Conservation (phyloP, 192 early-diverging fungal species). For the Allomyces javanicus region DNA sequence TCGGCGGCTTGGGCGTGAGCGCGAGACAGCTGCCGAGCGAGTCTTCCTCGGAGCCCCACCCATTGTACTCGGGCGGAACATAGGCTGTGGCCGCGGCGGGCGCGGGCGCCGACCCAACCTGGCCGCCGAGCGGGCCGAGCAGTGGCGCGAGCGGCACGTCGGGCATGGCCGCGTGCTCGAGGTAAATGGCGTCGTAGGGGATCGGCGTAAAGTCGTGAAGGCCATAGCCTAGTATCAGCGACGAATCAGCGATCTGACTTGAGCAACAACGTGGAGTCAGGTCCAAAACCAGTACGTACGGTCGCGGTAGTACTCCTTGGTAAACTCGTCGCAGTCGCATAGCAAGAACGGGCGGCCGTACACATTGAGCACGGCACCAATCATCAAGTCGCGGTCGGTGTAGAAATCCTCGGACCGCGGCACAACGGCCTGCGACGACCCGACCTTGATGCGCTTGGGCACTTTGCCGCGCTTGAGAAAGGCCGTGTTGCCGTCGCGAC, state of each 20-base stretch:
- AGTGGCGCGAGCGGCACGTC: not conserved
- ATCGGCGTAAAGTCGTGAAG: not conserved
- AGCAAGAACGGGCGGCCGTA: slow-evolving; percentile 4
- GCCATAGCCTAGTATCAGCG: not conserved
- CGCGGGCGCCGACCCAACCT: too few species aligned
- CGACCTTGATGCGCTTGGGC: not conserved
- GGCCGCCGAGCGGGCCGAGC: not conserved
- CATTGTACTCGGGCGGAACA: not conserved
- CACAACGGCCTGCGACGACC: not conserved
- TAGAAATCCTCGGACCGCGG: slow-evolving; percentile 3
- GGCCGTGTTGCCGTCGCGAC: slow-evolving; percentile 1
- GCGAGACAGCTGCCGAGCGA: not conserved
- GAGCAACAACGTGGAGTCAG: not conserved
- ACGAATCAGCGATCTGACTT: not conserved
- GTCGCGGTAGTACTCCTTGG: slow-evolving; percentile 3
- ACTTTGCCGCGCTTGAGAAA: slow-evolving; percentile 5
- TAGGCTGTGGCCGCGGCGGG: not conserved
- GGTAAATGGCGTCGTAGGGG: not conserved
- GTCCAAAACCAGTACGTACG: not conserved
- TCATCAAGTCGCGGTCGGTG: slow-evolving; percentile 3
- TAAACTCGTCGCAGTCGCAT: slow-evolving; percentile 7
- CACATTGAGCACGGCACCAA: slow-evolving; percentile 4
- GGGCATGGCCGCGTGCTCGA: not conserved
- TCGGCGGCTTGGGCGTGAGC: slow-evolving; percentile 1
- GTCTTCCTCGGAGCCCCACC: not conserved